These are phyloP conservation scores for Petunia secreta DNA, from an alignment of 257 asterid genomes.

Conservation along the genomic window DNA sequence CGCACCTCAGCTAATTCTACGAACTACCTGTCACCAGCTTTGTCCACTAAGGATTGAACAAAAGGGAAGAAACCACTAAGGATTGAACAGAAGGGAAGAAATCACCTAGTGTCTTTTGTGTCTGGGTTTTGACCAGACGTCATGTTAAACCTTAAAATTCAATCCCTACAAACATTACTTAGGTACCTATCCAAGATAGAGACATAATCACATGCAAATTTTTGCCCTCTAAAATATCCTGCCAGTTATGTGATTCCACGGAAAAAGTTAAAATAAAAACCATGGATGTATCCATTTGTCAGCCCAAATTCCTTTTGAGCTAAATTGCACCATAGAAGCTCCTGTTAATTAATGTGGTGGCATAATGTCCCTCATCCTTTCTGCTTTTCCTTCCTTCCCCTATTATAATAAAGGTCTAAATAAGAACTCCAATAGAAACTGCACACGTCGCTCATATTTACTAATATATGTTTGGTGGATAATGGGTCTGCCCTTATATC, in stretches of 20 bases:
- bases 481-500: too few species aligned
- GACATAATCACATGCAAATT: not conserved
- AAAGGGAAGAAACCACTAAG: too few species aligned
- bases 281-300: not conserved
- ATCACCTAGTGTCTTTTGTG: too few species aligned
- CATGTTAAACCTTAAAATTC: not conserved
- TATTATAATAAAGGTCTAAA: not conserved
- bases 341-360: not conserved
- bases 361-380: not conserved
- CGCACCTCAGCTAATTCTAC: too few species aligned
- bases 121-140: too few species aligned
- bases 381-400: not conserved
- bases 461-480: not conserved
- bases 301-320: not conserved
- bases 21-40: too few species aligned
- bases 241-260: not conserved
- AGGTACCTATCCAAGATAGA: not conserved
- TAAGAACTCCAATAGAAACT: not conserved
- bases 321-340: not conserved
- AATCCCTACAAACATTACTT: constrained; percentile 8
- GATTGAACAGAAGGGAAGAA: too few species aligned
- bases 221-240: not conserved
- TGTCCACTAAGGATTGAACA: too few species aligned
- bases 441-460: not conserved
- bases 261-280: not conserved